Evolutionary conservation across 495 filamentous ascomycete species (phyloP).

Genomic region (Penicillium turbatum): DNA sequence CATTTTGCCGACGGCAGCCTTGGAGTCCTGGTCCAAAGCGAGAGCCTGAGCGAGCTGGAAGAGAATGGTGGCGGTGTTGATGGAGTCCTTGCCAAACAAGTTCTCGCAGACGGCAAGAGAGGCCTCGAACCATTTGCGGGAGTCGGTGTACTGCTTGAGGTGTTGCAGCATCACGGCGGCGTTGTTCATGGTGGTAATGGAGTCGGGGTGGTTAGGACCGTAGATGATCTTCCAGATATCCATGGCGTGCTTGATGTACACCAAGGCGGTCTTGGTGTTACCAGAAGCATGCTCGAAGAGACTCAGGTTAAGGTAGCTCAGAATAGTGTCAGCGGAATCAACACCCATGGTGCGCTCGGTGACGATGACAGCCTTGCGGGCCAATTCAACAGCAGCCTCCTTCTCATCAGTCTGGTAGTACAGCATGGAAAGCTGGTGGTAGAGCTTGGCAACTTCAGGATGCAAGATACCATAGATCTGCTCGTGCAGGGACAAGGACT

Average conservation of each 20-base stretch:
- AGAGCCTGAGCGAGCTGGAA: slow-evolving; percentile 97
- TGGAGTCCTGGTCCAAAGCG: slow-evolving; percentile 87
- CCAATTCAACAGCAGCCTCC: slow-evolving; percentile 87
- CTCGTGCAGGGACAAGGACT: slow-evolving; percentile 93
- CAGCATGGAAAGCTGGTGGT: slow-evolving; percentile 89
- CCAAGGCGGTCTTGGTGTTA: slow-evolving; percentile 77
- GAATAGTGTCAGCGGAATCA: slow-evolving; percentile 87
- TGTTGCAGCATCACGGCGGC: slow-evolving; percentile 97
- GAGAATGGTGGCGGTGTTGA: slow-evolving; percentile 91
- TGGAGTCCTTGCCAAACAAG: slow-evolving; percentile 77
- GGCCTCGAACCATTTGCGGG: slow-evolving; percentile 93
- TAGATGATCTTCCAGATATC: slow-evolving; percentile 97
- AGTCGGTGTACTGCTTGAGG: slow-evolving; percentile 86
- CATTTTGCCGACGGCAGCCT: slow-evolving; percentile 86
- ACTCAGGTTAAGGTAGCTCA: slow-evolving; percentile 91
- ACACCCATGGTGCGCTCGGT: slow-evolving; percentile 92
- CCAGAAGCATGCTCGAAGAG: slow-evolving; percentile 91
- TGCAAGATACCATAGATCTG: slow-evolving; percentile 98
- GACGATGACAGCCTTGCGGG: slow-evolving; percentile 93
- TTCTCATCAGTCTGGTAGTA: slow-evolving; percentile 97
- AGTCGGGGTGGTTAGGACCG: slow-evolving; percentile 88
- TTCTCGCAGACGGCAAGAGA: slow-evolving; percentile 82
- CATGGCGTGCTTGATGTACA: slow-evolving; percentile 87
- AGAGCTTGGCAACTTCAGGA: slow-evolving; percentile 92
- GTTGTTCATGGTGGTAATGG: slow-evolving; percentile 98